phyloP scores from a whole-genome alignment of 495 filamentous ascomycete genomes.

The Articulospora tetracladia region DNA sequence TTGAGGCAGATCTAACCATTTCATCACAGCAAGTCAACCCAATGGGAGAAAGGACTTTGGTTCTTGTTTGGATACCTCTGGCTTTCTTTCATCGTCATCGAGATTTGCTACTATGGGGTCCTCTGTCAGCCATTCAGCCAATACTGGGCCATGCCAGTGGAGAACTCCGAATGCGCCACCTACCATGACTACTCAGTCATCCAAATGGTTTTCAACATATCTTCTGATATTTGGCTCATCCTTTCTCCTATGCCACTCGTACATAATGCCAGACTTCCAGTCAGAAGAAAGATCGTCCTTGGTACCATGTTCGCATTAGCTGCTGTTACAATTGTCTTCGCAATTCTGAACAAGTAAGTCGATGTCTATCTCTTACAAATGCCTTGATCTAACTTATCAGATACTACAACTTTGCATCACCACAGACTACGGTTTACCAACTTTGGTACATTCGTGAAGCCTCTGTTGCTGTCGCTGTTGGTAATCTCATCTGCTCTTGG shows the following conservation, averaged over 20 bases:
- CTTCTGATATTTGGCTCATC: slow-evolving; percentile 57
- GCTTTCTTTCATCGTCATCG: slow-evolving; percentile 54
- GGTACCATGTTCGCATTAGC: slow-evolving; percentile 44
- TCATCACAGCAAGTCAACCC: too few species aligned
- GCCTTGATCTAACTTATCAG: slow-evolving; percentile 45
- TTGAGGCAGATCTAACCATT: too few species aligned
- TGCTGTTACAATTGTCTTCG: slow-evolving; percentile 56
- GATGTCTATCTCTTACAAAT: slow-evolving; percentile 43
- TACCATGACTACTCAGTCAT: slow-evolving; percentile 55
- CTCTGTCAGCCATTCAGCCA: slow-evolving; percentile 58
- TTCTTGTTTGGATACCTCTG: slow-evolving; percentile 44
- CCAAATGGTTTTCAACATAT: slow-evolving; percentile 61
- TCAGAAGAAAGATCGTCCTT: slow-evolving; percentile 45
- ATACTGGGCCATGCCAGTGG: slow-evolving; percentile 52
- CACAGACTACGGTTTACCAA: slow-evolving; percentile 8
- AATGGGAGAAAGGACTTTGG: too few species aligned
- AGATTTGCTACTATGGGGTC: slow-evolving; percentile 55
- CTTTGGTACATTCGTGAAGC: slow-evolving; percentile 63
- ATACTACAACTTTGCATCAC: slow-evolving; percentile 5
- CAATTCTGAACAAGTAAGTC: slow-evolving; percentile 58
- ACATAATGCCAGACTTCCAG: slow-evolving; percentile 44
- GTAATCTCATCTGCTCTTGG: slow-evolving; percentile 44
- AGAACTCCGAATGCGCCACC: slow-evolving; percentile 25
- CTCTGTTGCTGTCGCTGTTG: slow-evolving; percentile 56
- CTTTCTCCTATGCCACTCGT: slow-evolving; percentile 53